phyloP scores from a whole-genome alignment of 257 asterid species.

The Echites panduratus region DNA sequence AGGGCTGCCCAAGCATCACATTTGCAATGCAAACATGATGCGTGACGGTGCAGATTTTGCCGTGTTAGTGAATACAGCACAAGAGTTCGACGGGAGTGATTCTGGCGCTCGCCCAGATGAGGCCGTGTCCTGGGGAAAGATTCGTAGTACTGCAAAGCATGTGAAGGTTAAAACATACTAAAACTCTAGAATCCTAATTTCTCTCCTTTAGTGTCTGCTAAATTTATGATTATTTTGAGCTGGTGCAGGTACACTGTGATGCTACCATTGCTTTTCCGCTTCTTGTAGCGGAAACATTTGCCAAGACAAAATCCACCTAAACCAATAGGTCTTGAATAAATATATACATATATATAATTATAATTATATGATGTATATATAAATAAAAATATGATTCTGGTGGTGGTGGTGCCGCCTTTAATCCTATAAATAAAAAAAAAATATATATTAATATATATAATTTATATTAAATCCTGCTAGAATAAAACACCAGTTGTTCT shows the following conservation, averaged over 20 bases:
- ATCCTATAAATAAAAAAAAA: neutral
- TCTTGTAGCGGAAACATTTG: constrained; percentile 85
- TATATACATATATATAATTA: no score
- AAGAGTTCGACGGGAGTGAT: constrained; percentile 95
- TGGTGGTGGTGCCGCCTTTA: neutral
- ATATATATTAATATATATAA: no score
- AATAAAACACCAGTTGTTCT: no score
- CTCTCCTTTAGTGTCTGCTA: no score
- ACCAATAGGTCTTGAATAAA: no score
- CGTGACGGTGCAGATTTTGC: constrained; percentile 93
- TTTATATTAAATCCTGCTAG: no score
- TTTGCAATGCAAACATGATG: constrained; percentile 96
- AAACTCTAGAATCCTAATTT: no score
- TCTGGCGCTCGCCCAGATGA: constrained; percentile 97
- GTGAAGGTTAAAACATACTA: constrained; percentile 59
- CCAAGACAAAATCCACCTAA: constrained; percentile 16
- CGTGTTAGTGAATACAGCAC: constrained; percentile 79
- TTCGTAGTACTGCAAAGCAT: constrained; percentile 80
- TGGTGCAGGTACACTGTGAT: constrained; percentile 77
- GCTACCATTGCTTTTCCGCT: constrained; percentile 91
- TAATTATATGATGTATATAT: no score
- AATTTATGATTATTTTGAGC: neutral
- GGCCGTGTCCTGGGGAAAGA: constrained; percentile 98
- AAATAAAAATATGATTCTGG: neutral
- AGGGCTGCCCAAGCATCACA: constrained; percentile 95